Evolutionary conservation across 371 early-diverging fungal species (phyloP), one percentile per base, ranked within the genome.

Genomic region (Rozella allomycis): DNA sequence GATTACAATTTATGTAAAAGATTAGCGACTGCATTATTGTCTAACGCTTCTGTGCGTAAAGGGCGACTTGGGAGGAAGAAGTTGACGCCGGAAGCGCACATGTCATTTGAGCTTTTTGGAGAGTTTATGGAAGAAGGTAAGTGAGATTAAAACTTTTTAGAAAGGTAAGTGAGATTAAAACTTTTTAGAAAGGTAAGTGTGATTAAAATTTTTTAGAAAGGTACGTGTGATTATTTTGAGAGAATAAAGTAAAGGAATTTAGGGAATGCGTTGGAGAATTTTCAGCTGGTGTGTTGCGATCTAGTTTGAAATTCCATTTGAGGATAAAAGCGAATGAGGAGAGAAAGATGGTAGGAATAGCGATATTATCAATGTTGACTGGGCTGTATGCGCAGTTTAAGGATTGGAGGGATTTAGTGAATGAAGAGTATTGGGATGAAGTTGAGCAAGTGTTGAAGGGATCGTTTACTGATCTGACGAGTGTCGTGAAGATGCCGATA

Each of bases 321-420:
- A n/a, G n/a, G n/a, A n/a, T n/a, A n/a, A n/a, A n/a, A n/a, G n/a
- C n/a, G n/a, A n/a, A n/a, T n/a, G n/a, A n/a, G n/a, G n/a, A n/a
- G n/a, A n/a, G n/a, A n/a, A n/a, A n/a, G n/a, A n/a, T n/a, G n/a
- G n/a, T n/a, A n/a, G n/a, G n/a, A n/a, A n/a, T n/a, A n/a, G n/a
- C n/a, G n/a, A n/a, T n/a, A n/a, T n/a, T n/a, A n/a, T n/a, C n/a
- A n/a, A n/a, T n/a, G n/a, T n/a, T n/a, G n/a, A n/a, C n/a, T n/a
- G n/a, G n/a, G n/a, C n/a, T n/a, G n/a, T n/a, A n/a, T n/a, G n/a
- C 74, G 3, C 71, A 72, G 17, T 77, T 80, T 41, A 42, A 64
- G 17, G 87, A 88, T 45, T 88, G 90, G 90, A 61, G 49, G 34
- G 90, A 88, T 23, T 52, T 84, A 19, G 71, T 84, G 35, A 73